These are phyloP conservation scores for Trichoderma brevicompactum DNA, from an alignment of 2,329 filamentous ascomycete genomes.

Conservation along the genomic window DNA sequence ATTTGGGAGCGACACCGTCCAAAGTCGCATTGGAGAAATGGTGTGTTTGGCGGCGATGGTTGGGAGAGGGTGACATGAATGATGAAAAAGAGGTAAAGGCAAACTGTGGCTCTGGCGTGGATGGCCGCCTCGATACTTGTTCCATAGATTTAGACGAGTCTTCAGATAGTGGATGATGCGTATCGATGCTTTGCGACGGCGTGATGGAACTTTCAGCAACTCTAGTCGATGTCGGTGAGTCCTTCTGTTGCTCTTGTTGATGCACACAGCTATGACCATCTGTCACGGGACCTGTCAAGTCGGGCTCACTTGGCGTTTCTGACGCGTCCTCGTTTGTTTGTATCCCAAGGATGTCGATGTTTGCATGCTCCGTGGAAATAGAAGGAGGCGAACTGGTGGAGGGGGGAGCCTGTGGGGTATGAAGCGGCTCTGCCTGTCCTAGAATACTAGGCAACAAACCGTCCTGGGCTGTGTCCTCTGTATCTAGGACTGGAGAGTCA, in stretches of 20 bases:
- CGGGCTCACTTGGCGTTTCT: neutral
- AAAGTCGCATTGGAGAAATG: conserved; percentile 19
- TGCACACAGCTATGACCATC: neutral
- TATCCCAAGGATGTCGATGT: neutral
- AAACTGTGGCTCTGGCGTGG: conserved; percentile 53
- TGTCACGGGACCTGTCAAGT: neutral
- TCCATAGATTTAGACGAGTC: neutral
- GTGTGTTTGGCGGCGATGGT: conserved; percentile 35
- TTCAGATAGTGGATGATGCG: neutral
- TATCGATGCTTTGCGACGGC: neutral
- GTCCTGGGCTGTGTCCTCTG: neutral
- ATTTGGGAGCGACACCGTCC: conserved; percentile 35
- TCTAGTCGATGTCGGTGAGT: neutral
- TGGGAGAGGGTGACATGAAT: conserved; percentile 57
- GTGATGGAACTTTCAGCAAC: neutral
- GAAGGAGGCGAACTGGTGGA: neutral
- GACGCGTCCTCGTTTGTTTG: neutral
- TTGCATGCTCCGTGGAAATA: neutral
- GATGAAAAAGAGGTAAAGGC: conserved; percentile 57
- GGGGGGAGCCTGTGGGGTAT: neutral
- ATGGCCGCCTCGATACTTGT: conserved; percentile 33
- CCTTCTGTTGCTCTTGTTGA: conserved; percentile 4
- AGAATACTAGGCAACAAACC: neutral
- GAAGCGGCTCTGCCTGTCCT: neutral
- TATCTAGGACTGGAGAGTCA: neutral